These are phyloP conservation scores for Davidsoniella eucalypti DNA, from an alignment of 2,329 filamentous ascomycete genomes.

Conservation along the genomic window DNA sequence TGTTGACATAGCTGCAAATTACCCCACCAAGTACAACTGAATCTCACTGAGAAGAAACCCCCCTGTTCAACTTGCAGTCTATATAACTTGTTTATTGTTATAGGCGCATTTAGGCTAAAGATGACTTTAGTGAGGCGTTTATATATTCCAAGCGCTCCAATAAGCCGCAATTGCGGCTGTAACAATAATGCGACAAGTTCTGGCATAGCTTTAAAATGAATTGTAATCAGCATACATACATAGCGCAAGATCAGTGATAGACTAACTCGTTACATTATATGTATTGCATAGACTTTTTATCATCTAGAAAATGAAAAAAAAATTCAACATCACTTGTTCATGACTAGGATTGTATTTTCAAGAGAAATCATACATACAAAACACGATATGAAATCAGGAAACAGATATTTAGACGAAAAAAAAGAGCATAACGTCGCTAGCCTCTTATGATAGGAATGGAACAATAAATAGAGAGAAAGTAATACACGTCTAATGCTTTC, in stretches of 20 bases:
- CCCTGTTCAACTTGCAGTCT: background rate
- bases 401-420: background rate
- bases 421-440: no score
- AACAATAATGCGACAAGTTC: background rate
- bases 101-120: background rate
- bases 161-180: background rate
- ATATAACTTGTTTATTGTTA: no score
- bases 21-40: background rate
- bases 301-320: background rate
- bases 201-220: no score
- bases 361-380: background rate
- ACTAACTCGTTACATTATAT: background rate
- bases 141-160: constrained; percentile 1
- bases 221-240: no score
- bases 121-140: background rate
- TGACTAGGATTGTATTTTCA: background rate
- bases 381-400: background rate
- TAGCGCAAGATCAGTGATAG: no score
- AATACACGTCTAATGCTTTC: no score
- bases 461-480: no score
- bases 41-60: background rate
- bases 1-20: background rate
- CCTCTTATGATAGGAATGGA: no score
- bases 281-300: background rate
- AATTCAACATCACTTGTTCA: background rate